A percentile compares a stretch with the other conserved stretches of the same genome.
These are phyloP conservation scores for Sergeia podlipaevii DNA, from an alignment of 208 protist species.

Conservation along the genomic window DNA sequence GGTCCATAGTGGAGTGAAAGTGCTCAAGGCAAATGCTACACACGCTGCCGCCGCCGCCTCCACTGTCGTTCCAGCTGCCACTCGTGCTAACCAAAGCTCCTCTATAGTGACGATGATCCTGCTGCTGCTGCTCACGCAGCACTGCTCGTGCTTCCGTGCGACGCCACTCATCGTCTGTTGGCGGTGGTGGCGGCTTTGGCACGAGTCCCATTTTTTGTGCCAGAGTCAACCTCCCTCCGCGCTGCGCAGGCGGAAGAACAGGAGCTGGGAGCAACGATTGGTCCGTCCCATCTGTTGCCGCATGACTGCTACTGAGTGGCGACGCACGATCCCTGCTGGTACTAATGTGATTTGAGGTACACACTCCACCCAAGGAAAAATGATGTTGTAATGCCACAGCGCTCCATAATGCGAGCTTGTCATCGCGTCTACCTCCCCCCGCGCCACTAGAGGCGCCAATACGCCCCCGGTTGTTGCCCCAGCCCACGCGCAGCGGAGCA, in stretches of 20 bases:
- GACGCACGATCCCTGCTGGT: no score
- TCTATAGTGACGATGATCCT: no score
- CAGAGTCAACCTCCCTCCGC: slow-evolving; percentile 48
- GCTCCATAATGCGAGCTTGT: slow-evolving; percentile 74
- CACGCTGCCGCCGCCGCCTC: slow-evolving; percentile 13
- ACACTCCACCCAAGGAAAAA: slow-evolving; percentile 37
- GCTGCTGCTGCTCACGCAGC: slow-evolving; percentile 23
- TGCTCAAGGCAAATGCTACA: slow-evolving; percentile 81
- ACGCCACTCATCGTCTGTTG: slow-evolving; percentile 69
- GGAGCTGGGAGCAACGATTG: neutral
- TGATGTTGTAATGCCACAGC: slow-evolving; percentile 87
- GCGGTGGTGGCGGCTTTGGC: slow-evolving; percentile 46
- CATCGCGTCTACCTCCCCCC: slow-evolving; percentile 18
- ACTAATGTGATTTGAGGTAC: neutral
- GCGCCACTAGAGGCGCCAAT: no score
- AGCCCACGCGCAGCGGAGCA: slow-evolving; percentile 15
- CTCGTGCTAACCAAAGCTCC: no score
- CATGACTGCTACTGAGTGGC: no score
- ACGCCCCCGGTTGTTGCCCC: slow-evolving; percentile 19
- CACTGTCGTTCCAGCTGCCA: no score
- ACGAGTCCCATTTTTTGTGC: slow-evolving; percentile 86
- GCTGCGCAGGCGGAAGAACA: slow-evolving; percentile 23
- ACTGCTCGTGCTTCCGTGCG: slow-evolving; percentile 44
- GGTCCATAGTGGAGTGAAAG: slow-evolving; percentile 46
- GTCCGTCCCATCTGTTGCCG: neutral